These are phyloP conservation scores for Cytospora chrysosperma DNA, from an alignment of 2,329 filamentous ascomycete species.

Conservation along the genomic window DNA sequence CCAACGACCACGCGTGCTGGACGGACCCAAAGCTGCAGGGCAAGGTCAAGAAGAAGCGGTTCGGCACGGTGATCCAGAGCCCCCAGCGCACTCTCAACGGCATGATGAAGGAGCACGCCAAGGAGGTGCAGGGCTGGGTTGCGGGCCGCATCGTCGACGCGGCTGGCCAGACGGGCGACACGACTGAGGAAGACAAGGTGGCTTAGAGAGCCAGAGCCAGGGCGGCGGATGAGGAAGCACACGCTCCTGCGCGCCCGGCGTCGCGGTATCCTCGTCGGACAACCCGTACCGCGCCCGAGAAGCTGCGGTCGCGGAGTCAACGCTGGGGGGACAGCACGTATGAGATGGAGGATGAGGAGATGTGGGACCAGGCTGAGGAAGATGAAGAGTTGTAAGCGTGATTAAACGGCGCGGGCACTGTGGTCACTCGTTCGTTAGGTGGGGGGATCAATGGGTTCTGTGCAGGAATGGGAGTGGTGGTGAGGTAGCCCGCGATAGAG, in stretches of 20 bases:
- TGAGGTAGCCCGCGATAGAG: neutral
- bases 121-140: slow-evolving; percentile 54
- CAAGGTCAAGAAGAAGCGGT: slow-evolving; percentile 60
- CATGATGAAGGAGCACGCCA: slow-evolving; percentile 57
- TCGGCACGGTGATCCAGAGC: slow-evolving; percentile 57
- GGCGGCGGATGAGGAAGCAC: neutral
- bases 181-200: slow-evolving; percentile 46
- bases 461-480: neutral
- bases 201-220: slow-evolving; percentile 5
- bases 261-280: neutral
- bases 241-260: neutral
- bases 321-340: neutral
- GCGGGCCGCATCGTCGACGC: slow-evolving; percentile 32
- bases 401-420: neutral
- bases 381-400: neutral
- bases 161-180: slow-evolving; percentile 40
- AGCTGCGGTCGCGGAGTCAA: neutral
- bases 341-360: neutral
- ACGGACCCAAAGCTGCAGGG: slow-evolving; percentile 57
- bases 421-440: neutral
- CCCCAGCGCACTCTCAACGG: slow-evolving; percentile 46
- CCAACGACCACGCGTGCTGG: slow-evolving; percentile 75
- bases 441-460: neutral
- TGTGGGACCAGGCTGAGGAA: neutral
- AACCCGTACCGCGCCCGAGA: neutral